These are phyloP conservation scores for Penicillium janthinellum DNA, from an alignment of 2,329 filamentous ascomycete species.

Conservation along the genomic window DNA sequence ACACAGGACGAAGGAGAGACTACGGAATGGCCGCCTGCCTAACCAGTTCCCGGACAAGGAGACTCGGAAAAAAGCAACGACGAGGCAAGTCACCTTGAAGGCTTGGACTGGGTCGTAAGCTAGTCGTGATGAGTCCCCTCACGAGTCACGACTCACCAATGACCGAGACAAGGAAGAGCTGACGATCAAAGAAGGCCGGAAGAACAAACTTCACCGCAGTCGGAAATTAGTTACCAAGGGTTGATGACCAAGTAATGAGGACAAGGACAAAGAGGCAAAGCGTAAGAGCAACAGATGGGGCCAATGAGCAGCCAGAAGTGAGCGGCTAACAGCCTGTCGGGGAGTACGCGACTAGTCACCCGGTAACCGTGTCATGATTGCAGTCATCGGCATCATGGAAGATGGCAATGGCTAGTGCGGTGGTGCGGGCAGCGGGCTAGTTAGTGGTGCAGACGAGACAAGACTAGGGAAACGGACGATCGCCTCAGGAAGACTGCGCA, in stretches of 20 bases:
- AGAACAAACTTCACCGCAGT: constrained; percentile 2
- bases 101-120: background rate
- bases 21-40: background rate
- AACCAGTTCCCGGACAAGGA: background rate
- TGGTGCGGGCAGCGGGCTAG: background rate
- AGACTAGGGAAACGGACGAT: constrained; percentile 1
- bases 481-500: constrained; percentile 3
- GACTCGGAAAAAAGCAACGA: constrained; percentile 9
- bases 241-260: background rate
- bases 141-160: background rate
- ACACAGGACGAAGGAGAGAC: background rate
- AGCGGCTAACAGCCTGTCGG: constrained; percentile 21
- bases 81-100: constrained; percentile 6
- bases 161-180: constrained; percentile 1
- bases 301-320: constrained; percentile 11
- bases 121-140: background rate
- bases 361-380: constrained; percentile 25
- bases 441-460: background rate
- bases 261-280: background rate
- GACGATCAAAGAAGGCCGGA: constrained; percentile 5
- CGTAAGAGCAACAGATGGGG: background rate
- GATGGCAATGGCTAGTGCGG: constrained; percentile 1
- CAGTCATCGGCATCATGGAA: constrained; percentile 9
- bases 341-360: constrained; percentile 25
- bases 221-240: constrained; percentile 4